A percentile compares a stretch with the other conserved stretches of the same genome.
phyloP scores from a whole-genome alignment of 768 basidiomycete species.

The Rhodosporidiobolus sp. region DNA sequence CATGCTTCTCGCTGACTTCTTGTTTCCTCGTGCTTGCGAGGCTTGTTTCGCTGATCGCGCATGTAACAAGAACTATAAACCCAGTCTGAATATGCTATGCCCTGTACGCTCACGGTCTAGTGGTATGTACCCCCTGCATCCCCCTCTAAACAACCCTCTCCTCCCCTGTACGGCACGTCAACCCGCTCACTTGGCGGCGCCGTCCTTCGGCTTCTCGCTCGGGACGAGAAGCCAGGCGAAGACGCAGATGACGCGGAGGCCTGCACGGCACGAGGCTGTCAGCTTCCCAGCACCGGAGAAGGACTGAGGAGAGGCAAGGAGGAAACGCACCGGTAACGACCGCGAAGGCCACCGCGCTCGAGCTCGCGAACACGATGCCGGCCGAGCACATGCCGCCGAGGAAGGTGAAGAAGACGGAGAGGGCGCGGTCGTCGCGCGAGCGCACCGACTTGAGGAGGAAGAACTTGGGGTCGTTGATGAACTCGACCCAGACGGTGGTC shows the following conservation, averaged over 20 bases:
- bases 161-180: too few species aligned
- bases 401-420: slow-evolving; percentile 63
- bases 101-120: too few species aligned
- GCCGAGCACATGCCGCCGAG: slow-evolving; percentile 62
- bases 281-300: neutral
- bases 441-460: slow-evolving; percentile 59
- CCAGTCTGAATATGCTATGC: too few species aligned
- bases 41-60: too few species aligned
- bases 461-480: slow-evolving; percentile 74
- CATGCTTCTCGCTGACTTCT: too few species aligned
- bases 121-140: too few species aligned
- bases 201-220: neutral
- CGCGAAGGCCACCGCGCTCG: slow-evolving; percentile 25
- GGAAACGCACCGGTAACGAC: slow-evolving; percentile 13
- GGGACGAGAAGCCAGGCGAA: slow-evolving; percentile 30
- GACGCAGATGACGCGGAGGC: slow-evolving; percentile 18
- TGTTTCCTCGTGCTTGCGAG: too few species aligned
- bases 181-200: neutral
- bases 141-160: too few species aligned
- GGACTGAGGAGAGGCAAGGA: neutral
- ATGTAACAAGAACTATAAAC: too few species aligned
- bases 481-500: slow-evolving; percentile 76
- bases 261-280: neutral
- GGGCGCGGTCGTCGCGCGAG: slow-evolving; percentile 67
- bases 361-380: slow-evolving; percentile 25